These are phyloP conservation scores for Schizochytrium sp. DNA, from an alignment of 108 stramenopile genomes.

Conservation along the genomic window DNA sequence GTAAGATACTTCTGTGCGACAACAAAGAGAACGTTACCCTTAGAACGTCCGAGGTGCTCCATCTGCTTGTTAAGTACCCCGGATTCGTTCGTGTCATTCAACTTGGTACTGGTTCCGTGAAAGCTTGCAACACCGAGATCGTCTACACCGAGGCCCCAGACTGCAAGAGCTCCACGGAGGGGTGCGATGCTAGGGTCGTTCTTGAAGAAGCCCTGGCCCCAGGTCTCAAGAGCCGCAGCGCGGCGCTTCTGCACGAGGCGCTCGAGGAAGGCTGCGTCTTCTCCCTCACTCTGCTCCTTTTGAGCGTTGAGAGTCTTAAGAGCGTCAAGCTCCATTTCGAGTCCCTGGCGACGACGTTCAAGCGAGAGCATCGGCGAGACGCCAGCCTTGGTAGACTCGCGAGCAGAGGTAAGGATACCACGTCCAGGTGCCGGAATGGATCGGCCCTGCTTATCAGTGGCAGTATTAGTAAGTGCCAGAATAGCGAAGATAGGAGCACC, in stretches of 20 bases:
- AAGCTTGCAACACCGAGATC: constrained; percentile 61
- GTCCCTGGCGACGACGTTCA: neutral
- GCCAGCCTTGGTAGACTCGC: neutral
- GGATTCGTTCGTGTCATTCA: constrained; percentile 64
- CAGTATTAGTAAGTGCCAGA: constrained; percentile 57
- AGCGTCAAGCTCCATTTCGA: constrained; percentile 42
- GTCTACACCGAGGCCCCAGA: constrained; percentile 53
- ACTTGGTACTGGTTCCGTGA: constrained; percentile 63
- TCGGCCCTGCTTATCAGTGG: constrained; percentile 63
- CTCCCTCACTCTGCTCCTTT: constrained; percentile 35
- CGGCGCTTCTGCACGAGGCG: constrained; percentile 4
- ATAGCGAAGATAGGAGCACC: constrained; percentile 62
- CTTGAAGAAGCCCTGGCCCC: constrained; percentile 39
- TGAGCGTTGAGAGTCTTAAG: constrained; percentile 9
- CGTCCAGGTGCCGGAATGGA: constrained; percentile 63
- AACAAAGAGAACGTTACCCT: constrained; percentile 59
- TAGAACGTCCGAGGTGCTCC: constrained; percentile 60
- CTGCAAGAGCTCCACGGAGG: constrained; percentile 54
- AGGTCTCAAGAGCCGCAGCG: neutral
- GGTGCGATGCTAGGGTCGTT: constrained; percentile 40
- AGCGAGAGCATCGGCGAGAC: constrained; percentile 19
- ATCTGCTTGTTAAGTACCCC: constrained; percentile 61
- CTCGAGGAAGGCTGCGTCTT: constrained; percentile 30
- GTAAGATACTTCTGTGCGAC: constrained; percentile 64
- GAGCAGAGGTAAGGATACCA: constrained; percentile 63